Base-by-base conservation (phyloP, 2,329 filamentous ascomycete genomes). In the Xylariaceae sp. region DNA sequence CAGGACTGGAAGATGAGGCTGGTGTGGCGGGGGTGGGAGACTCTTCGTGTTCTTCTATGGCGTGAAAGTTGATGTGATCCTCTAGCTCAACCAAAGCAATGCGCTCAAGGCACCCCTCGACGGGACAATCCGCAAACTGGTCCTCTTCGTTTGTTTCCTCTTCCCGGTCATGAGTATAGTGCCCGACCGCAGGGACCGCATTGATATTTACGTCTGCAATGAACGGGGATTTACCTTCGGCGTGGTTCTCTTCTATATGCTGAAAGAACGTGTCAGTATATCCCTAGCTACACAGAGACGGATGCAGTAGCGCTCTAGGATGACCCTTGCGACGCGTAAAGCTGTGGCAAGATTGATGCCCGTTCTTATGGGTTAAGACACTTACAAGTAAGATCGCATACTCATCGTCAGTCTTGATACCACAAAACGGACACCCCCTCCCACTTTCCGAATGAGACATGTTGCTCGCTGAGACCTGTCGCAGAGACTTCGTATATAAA, bases 31-130 rank as follows among this genome's bases (percentile, higher is more conserved):
- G 19, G 31, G 53, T 46, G 1, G 56, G 58, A n/a, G 53, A 51
- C 42, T 73, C 70, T 47, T 75, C 72, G 9, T 73, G 64, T 3
- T 70, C 70, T 60, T 82, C 79, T 15, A 74, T 73, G 42, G 69
- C 62, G 60, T 86, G 83, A 48, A 85, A 69, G 58, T 84, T 78
- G 33, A 85, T 60, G 60, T 87, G 83, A 40, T 71, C 75, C 14
- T 79, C 73, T 33, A 86, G 68, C 57, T 85, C 79, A 14, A 69
- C 64, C 7, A 71, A 58, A 6, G 72, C 66, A 17, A 85, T 64
- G n/a, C 73, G 63, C 62, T 87, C 83, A 31, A 78, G 78, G 60
- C 85, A 88, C 18, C 74, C 76, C 14, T 78, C 74, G 32, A 75
- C 56, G 1, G 78, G 75, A 57, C 82, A 85, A 39, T 76, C 70